Percentiles rank a stretch among this genome's conserved stretches.
These are phyloP conservation scores for Pisolithus sp. DNA, from an alignment of 768 basidiomycete genomes.

Conservation along the genomic window DNA sequence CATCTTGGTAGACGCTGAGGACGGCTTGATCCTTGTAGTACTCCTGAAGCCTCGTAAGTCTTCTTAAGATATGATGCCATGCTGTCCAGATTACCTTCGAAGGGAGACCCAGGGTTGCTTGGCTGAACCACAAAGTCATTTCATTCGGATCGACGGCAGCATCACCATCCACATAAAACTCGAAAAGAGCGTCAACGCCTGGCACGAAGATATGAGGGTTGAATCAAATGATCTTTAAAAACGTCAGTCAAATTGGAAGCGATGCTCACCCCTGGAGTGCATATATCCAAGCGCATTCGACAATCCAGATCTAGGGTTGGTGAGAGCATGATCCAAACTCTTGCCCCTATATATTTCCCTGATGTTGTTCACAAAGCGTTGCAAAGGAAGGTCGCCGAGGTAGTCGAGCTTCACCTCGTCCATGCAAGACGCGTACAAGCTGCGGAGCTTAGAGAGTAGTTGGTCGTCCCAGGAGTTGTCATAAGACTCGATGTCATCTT, in stretches of 20 bases:
- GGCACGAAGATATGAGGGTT: constrained; percentile 4
- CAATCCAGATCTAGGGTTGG: constrained; percentile 46
- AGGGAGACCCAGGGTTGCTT: constrained; percentile 75
- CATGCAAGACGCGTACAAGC: constrained; percentile 77
- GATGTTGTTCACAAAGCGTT: constrained; percentile 58
- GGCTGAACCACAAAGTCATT: constrained; percentile 83
- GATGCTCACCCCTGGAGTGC: constrained; percentile 69
- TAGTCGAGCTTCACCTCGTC: constrained; percentile 72
- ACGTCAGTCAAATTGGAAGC: not conserved
- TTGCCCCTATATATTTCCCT: constrained; percentile 53
- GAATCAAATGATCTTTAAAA: not conserved
- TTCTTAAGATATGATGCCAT: not conserved
- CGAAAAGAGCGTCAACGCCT: constrained; percentile 77
- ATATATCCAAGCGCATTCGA: constrained; percentile 82
- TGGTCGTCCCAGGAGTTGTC: constrained; percentile 44
- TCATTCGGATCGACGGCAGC: constrained; percentile 77
- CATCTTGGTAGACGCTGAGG: constrained; percentile 60
- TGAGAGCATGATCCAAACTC: constrained; percentile 31
- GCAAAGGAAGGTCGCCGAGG: constrained; percentile 64
- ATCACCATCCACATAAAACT: constrained; percentile 86
- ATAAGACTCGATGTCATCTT: constrained; percentile 34
- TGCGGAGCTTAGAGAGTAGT: constrained; percentile 58
- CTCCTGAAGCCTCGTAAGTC: constrained; percentile 43
- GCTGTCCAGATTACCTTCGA: constrained; percentile 53
- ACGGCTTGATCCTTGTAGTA: constrained; percentile 80